Conservation (phyloP, 1,284 basidiomycete species). For the Ustilago lituana region DNA sequence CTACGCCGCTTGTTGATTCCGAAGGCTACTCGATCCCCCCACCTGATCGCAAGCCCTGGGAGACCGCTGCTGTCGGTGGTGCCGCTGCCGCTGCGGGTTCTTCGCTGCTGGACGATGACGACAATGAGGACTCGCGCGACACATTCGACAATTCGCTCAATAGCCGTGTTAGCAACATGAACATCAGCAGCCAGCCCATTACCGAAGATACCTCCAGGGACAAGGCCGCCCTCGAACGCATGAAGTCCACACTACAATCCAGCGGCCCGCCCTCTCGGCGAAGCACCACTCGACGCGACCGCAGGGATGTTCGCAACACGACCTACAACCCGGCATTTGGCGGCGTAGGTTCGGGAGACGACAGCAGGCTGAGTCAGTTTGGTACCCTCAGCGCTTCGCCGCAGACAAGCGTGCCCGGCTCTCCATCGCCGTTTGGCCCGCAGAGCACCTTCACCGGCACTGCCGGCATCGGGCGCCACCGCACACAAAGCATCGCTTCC, state of each 20-base stretch:
- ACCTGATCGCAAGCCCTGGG: slow-evolving; percentile 70
- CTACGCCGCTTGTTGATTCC: slow-evolving; percentile 68
- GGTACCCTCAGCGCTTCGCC: slow-evolving; percentile 33
- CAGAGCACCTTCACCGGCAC: slow-evolving; percentile 39
- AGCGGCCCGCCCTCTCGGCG: slow-evolving; percentile 60
- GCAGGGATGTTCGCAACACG: slow-evolving; percentile 70
- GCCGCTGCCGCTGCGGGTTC: slow-evolving; percentile 12
- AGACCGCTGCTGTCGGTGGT: slow-evolving; percentile 24
- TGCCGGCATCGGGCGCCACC: slow-evolving; percentile 40
- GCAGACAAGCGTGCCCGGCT: slow-evolving; percentile 18
- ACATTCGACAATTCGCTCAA: slow-evolving; percentile 32
- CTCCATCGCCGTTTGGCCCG: slow-evolving; percentile 38
- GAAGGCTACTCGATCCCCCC: slow-evolving; percentile 72
- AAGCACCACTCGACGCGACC: slow-evolving; percentile 68
- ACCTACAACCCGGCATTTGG: slow-evolving; percentile 61
- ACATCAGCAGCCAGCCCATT: slow-evolving; percentile 69
- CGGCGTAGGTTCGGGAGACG: slow-evolving; percentile 25
- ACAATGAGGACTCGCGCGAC: slow-evolving; percentile 39
- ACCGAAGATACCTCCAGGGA: slow-evolving; percentile 69
- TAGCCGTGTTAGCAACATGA: slow-evolving; percentile 53
- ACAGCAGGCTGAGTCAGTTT: slow-evolving; percentile 39
- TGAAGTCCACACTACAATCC: slow-evolving; percentile 69
- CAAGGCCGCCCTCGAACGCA: slow-evolving; percentile 69
- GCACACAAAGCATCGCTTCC: slow-evolving; percentile 55
- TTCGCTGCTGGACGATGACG: slow-evolving; percentile 66